phyloP scores from a whole-genome alignment of 768 basidiomycete genomes.

The Boletales sp. region DNA sequence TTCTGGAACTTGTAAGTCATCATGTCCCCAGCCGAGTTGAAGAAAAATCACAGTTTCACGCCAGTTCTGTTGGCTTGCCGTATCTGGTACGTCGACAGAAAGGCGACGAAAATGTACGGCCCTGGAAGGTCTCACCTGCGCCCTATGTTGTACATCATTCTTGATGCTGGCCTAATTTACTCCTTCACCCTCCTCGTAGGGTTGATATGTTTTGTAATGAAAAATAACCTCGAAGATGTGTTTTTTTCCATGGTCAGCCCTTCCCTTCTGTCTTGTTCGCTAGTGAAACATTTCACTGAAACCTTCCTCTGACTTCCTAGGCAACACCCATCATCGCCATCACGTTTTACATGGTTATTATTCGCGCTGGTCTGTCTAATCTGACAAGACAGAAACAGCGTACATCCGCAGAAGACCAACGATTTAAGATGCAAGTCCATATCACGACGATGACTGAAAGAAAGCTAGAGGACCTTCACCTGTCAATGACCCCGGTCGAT shows the following conservation, averaged over 20 bases:
- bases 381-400: not conserved
- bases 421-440: conserved; percentile 5
- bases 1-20: conserved; percentile 26
- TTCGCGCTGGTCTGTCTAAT: conserved; percentile 30
- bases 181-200: conserved; percentile 33
- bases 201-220: conserved; percentile 26
- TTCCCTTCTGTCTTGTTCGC: not conserved
- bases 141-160: conserved; percentile 25
- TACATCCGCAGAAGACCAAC: not conserved
- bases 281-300: not conserved
- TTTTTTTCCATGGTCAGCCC: conserved; percentile 34
- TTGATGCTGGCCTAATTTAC: conserved; percentile 39
- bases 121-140: conserved; percentile 7
- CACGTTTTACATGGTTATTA: conserved; percentile 42
- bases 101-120: conserved; percentile 13
- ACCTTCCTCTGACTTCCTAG: conserved; percentile 12
- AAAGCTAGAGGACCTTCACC: not conserved
- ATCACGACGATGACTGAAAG: not conserved
- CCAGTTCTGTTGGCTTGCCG: conserved; percentile 28
- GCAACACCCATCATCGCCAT: conserved; percentile 39
- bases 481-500: too few species aligned
- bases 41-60: not conserved
- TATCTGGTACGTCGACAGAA: conserved; percentile 29
- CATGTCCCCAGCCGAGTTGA: not conserved
- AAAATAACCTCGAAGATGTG: conserved; percentile 33